Base-by-base conservation (phyloP, 805 yeast genomes). In the Naumovozyma baii region DNA sequence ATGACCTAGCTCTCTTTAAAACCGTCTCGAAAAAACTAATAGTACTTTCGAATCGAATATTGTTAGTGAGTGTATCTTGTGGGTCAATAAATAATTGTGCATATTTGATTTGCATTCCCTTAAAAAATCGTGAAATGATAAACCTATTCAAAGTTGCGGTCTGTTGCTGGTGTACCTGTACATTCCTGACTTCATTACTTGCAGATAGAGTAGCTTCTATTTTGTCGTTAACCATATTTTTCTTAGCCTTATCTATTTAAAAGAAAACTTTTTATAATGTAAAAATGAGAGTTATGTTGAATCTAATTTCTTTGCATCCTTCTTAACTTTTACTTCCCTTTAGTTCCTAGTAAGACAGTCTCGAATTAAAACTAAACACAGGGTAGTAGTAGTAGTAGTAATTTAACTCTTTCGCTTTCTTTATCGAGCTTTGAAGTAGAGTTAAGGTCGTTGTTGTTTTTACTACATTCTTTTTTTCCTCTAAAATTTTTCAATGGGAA, bases 41-140 rank as follows among this genome's bases (percentile, higher is more conserved):
- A n/a, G 41, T 39, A 18, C 41, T 42, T 19, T 20, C 15, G 14
- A 29, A n/a, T 8, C 15, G 31, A n/a, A 29, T 8, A 29, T 29
- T 5, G 29, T 13, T 18, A 18, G 12, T 38, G 15, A 19, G 26
- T 4, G n/a, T 14, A 18, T 18, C 12, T 7, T 4, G 12, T n/a
- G 36, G 36, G n/a, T 33, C 30, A 4, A 33, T 28, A 12, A 49
- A 43, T 17, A 47, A 39, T 17, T 39, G 31, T 4, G 26, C 17
- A 34, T 47, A 50, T 28, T 49, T 47, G 17, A 36, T 33, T 17
- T 39, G 18, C 7, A 48, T 30, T 1, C 50, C 46, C 20, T 40
- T 46, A 9, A 44, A 32, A 19, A 52, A 48, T 18, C 46, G 43
- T 13, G 41, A 31, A 4, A 52, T 39, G 44, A 54, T 39, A 41